A percentile compares a stretch with the other conserved stretches of the same genome.
phyloP scores from a whole-genome alignment of 192 early-diverging fungal species.

The Rhizophagus clarus region DNA sequence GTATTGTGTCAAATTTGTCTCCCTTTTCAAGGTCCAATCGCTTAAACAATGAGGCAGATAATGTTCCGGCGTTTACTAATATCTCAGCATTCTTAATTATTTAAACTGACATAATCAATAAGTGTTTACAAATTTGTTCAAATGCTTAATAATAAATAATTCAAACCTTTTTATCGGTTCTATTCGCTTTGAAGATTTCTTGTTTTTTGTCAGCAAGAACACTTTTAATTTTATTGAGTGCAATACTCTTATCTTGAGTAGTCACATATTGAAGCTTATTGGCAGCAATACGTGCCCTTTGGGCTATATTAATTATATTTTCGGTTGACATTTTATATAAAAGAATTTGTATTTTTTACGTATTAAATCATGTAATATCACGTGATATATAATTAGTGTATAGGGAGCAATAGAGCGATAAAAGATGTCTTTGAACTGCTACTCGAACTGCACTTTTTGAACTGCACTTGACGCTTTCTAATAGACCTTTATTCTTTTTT shows the following conservation, averaged over 20 bases:
- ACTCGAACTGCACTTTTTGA: too few species aligned
- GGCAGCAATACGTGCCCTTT: conserved; percentile 68
- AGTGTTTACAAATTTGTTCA: background rate
- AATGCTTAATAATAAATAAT: background rate
- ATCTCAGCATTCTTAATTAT: conserved; percentile 58
- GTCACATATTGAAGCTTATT: conserved; percentile 70
- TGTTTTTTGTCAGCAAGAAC: conserved; percentile 65
- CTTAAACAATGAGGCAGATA: conserved; percentile 80
- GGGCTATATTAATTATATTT: too few species aligned
- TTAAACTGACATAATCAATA: background rate
- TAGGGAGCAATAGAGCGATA: too few species aligned
- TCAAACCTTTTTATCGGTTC: conserved; percentile 70
- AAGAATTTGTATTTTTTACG: too few species aligned
- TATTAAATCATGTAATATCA: too few species aligned
- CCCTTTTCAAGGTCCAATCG: conserved; percentile 84
- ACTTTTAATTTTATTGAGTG: conserved; percentile 69
- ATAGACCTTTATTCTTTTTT: conserved; percentile 25
- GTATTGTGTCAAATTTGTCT: conserved; percentile 84
- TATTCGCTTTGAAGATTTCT: conserved; percentile 79
- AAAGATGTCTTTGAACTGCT: too few species aligned
- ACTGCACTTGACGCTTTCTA: too few species aligned
- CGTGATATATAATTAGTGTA: too few species aligned
- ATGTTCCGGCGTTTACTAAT: conserved; percentile 70
- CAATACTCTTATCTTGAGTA: conserved; percentile 74
- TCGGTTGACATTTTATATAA: too few species aligned